These are phyloP conservation scores for Seiridium unicorne DNA, from an alignment of 2,329 filamentous ascomycete genomes.

Conservation along the genomic window DNA sequence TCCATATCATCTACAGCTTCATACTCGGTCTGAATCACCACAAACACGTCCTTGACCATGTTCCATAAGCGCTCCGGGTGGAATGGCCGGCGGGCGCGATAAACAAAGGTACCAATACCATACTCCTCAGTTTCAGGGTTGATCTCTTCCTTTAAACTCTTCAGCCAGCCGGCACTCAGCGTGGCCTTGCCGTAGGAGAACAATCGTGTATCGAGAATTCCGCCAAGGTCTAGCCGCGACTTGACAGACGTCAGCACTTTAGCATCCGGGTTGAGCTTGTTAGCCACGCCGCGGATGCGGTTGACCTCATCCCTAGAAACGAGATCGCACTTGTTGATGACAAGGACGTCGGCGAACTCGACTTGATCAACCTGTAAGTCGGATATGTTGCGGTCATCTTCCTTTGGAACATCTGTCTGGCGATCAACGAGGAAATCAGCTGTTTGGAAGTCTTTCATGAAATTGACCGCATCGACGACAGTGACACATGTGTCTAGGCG, in stretches of 20 bases:
- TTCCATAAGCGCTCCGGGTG: slow-evolving; percentile 45
- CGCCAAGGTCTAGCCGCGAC: slow-evolving; percentile 48
- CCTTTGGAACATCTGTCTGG: slow-evolving; percentile 56
- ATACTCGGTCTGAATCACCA: slow-evolving; percentile 29
- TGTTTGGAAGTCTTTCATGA: slow-evolving; percentile 71
- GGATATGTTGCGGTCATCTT: slow-evolving; percentile 72
- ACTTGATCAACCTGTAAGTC: slow-evolving; percentile 77
- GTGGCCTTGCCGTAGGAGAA: slow-evolving; percentile 55
- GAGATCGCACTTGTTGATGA: slow-evolving; percentile 66
- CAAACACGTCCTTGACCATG: slow-evolving; percentile 46
- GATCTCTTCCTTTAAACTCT: slow-evolving; percentile 55
- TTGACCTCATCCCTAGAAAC: slow-evolving; percentile 1
- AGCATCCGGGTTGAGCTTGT: slow-evolving; percentile 64
- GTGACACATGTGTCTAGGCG: slow-evolving; percentile 70
- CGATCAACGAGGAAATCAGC: slow-evolving; percentile 59
- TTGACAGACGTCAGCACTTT: slow-evolving; percentile 55
- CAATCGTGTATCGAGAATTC: slow-evolving; percentile 63
- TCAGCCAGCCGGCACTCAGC: slow-evolving; percentile 59
- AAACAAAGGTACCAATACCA: slow-evolving; percentile 70
- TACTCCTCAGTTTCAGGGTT: slow-evolving; percentile 74
- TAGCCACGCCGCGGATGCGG: slow-evolving; percentile 48
- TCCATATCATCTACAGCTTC: slow-evolving; percentile 34
- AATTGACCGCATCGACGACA: slow-evolving; percentile 70
- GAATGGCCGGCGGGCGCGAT: slow-evolving; percentile 56
- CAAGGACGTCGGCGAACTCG: slow-evolving; percentile 72